phyloP scores from a whole-genome alignment of 2,329 filamentous ascomycete species.

The Byssothecium circinans region DNA sequence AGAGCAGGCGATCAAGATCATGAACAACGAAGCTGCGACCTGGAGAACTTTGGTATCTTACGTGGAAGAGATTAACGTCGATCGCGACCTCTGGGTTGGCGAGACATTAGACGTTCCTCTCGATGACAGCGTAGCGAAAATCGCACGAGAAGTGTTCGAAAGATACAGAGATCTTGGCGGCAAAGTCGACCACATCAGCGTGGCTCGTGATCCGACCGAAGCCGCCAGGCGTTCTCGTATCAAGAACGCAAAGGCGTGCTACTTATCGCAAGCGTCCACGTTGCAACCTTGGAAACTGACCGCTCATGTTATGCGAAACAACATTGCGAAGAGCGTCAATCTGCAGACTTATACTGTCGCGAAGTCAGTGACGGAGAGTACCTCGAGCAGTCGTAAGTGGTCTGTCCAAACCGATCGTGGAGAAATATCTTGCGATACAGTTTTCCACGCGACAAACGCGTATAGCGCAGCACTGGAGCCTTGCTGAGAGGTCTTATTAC shows the following conservation, averaged over 20 bases:
- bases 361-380: conserved; percentile 7
- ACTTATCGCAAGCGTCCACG: conserved; percentile 29
- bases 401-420: conserved; percentile 22
- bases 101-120: conserved; percentile 30
- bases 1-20: conserved; percentile 29
- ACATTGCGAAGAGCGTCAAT: conserved; percentile 21
- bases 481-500: conserved; percentile 23
- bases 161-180: conserved; percentile 23
- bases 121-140: conserved; percentile 24
- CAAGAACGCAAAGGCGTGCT: conserved; percentile 27
- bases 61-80: conserved; percentile 23
- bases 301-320: conserved; percentile 28
- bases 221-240: conserved; percentile 18
- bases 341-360: conserved; percentile 28
- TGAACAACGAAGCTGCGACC: conserved; percentile 29
- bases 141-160: conserved; percentile 22
- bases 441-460: conserved; percentile 30
- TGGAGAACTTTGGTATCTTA: conserved; percentile 26
- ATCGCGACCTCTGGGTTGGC: conserved; percentile 34
- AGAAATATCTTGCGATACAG: conserved; percentile 18
- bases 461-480: conserved; percentile 30
- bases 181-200: conserved; percentile 24
- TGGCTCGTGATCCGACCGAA: conserved; percentile 21
- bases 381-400: conserved; percentile 16
- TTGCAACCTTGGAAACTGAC: conserved; percentile 33